Percentiles rank a stretch among this genome's conserved stretches.
phyloP scores from a whole-genome alignment of 306 rosid genomes.

The Argentina anserina region DNA sequence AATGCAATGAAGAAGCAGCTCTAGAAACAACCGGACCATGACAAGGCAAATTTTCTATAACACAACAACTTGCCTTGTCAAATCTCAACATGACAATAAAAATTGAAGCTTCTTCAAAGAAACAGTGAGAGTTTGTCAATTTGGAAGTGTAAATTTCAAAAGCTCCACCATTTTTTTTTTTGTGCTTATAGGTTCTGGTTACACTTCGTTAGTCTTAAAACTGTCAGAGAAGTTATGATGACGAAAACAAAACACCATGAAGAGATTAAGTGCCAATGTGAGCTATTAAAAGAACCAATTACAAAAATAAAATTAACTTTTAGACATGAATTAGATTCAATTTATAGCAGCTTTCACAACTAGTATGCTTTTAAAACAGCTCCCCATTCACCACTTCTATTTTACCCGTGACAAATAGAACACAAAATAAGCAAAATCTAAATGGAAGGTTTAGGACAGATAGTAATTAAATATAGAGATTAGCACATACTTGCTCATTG shows the following conservation, averaged over 20 bases:
- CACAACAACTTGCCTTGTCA: too few species aligned
- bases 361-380: constrained; percentile 1
- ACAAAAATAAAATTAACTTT: not conserved
- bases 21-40: too few species aligned
- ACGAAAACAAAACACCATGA: not conserved
- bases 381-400: constrained; percentile 97
- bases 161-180: too few species aligned
- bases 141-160: constrained; percentile 27
- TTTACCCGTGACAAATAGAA: constrained; percentile 30
- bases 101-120: constrained; percentile 10
- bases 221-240: too few species aligned
- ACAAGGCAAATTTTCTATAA: too few species aligned
- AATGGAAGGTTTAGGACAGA: constrained; percentile 5
- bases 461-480: constrained; percentile 14
- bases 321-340: not conserved
- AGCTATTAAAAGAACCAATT: not conserved
- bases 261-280: not conserved
- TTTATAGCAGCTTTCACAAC: not conserved
- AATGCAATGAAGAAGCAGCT: too few species aligned
- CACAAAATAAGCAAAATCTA: constrained; percentile 15
- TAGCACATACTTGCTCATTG: constrained; percentile 65
- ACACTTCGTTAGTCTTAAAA: too few species aligned
- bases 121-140: constrained; percentile 1
- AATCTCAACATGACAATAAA: too few species aligned
- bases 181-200: too few species aligned